Base-by-base conservation (phyloP, 2,329 filamentous ascomycete species). In the Canariomyces notabilis region DNA sequence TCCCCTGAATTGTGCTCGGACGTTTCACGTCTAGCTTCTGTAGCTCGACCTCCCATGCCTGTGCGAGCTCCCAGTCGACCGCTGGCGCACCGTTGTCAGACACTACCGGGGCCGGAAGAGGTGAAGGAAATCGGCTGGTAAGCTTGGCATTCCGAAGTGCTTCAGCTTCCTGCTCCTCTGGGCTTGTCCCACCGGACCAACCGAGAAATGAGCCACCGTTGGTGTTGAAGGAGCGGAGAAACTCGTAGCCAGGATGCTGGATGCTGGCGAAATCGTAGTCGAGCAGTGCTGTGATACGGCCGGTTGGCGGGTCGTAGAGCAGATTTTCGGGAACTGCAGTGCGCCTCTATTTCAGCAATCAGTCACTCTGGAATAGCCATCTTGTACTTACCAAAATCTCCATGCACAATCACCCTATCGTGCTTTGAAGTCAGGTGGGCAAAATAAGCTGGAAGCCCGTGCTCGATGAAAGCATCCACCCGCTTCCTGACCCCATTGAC, bases 341-440 rank as follows among this genome's bases (percentile, higher is more conserved):
- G 33, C 47, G 38, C 21, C 20, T 32, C n/a, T 15, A 42, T 23
- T 19, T 43, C 40, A 33, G 23, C 9, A 21, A 20, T 46, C 35
- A 11, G 16, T 22, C 5, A 33, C 31, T 14, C 20, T 18, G 32
- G 6, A 18, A 18, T 16, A 34, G 35, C n/a, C 26, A 18, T 11
- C 3, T n/a, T n/a, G 22, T 46, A 54, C 58, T 56, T 50, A 58
- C 61, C 57, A 20, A 64, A 62, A 38, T 63, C 62, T 6, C 51
- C 58, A 52, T 63, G 62, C 2, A 60, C 48, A 20, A 64, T 59
- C 4, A 50, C 38, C 45, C 52, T 60, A 9, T 57, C 53, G 8
- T 55, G 37, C 38, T 40, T 53, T 4, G 40, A 49, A 12, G 46
- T 41, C 21, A 60, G 46, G 14, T 39, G 14, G 18, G 44, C 44